Base-by-base conservation (phyloP, 257 asterid genomes). In the Solanum pennellii region DNA sequence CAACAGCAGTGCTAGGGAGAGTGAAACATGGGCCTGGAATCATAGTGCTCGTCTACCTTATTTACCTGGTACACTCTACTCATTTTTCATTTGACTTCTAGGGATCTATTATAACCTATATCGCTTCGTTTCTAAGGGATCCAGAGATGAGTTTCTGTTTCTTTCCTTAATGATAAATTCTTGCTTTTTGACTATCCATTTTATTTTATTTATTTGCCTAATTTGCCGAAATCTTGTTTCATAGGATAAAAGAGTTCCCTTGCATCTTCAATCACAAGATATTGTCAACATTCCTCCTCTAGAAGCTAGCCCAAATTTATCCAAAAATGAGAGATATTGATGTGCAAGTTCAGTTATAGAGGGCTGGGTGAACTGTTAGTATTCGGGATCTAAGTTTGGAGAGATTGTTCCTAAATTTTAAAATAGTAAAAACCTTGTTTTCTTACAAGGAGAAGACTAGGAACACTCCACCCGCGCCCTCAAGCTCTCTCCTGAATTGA, bases 21-120 rank as follows among this genome's bases (percentile, higher is more conserved):
- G 86, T 86, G 93, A 91, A 89, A 49, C 90, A 84, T 90, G 88
- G 75, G 82, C 92, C 7, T 94, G 99, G 99, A 84, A 92, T 37
- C 95, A 87, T 35, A 89, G 96, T 86, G 90, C 93, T 65, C 72
- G 79, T 82, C 72, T 89, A 83, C 93, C 92, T 15, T 89, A 91
- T 87, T 44, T 90, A 60, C 93, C 89, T 80, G 98, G 98, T 96
- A 95, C 89, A 52, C 76, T 80, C n/a, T 83, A 42, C 86, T 69
- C 69, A 45, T 56, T 85, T 73, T 6, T 45, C 35, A 29, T 18
- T 59, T 13, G 77, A 69, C 49, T 42, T 68, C 15, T 69, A 42
- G 47, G 47, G 87, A 85, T 85, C 33, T 85, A 31, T 65, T 62
- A 73, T 25, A 18, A 15, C 59, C 59, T 42, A n/a, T 14, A 42